Conservation (phyloP, 495 filamentous ascomycete genomes). For the Trichoderma gamsii region DNA sequence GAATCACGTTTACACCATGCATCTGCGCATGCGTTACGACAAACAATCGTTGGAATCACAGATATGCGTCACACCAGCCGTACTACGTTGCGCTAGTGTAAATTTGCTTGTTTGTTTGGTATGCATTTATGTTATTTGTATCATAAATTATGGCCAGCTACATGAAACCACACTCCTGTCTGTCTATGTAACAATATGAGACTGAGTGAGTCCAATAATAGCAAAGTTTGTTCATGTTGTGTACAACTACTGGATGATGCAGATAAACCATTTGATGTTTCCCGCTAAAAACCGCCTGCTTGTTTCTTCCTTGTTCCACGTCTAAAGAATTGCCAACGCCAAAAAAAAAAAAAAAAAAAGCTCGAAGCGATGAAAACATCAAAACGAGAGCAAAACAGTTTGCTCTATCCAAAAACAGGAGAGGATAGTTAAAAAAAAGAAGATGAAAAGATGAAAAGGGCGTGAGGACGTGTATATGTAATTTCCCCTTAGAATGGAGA, state of each 20-base stretch:
- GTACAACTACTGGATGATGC: conserved; percentile 1
- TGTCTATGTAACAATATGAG: not conserved
- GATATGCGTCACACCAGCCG: no score
- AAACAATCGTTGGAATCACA: not conserved
- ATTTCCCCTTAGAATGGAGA: not conserved
- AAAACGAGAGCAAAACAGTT: not conserved
- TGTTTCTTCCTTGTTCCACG: not conserved
- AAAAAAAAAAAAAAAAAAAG: not conserved
- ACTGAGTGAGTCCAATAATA: not conserved
- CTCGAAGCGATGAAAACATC: not conserved
- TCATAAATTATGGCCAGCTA: conserved; percentile 9
- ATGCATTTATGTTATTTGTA: not conserved
- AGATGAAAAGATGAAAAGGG: not conserved
- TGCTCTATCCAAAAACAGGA: not conserved
- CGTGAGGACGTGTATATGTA: not conserved
- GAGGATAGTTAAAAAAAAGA: not conserved
- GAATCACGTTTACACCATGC: no score
- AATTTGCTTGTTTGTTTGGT: not conserved
- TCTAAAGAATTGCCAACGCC: conserved; percentile 8
- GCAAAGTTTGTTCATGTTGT: not conserved
- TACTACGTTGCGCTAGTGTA: not conserved
- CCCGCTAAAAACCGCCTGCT: conserved; percentile 9
- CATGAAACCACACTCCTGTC: not conserved
- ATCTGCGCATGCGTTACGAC: no score
- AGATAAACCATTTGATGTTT: not conserved